phyloP scores from a whole-genome alignment of 306 rosid species.

The Albizia julibrissin region DNA sequence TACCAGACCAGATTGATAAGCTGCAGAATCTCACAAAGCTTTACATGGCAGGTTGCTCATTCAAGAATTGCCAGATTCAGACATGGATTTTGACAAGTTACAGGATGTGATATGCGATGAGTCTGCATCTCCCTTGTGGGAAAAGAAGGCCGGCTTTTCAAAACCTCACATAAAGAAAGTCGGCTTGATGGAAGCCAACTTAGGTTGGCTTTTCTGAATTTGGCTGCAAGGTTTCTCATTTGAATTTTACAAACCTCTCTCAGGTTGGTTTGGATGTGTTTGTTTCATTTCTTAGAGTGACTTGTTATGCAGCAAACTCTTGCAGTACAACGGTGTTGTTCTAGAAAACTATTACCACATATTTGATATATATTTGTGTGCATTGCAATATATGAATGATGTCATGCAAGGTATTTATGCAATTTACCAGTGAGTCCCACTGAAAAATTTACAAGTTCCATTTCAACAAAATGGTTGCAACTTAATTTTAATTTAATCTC shows the following conservation, averaged over 20 bases:
- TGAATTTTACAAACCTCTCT: background rate
- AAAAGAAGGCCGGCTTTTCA: background rate
- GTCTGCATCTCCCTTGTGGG: background rate
- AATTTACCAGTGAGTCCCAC: too few species aligned
- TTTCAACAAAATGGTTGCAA: too few species aligned
- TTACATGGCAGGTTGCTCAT: background rate
- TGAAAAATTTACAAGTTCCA: too few species aligned
- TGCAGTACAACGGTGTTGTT: background rate
- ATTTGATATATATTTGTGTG: too few species aligned
- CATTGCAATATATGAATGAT: too few species aligned
- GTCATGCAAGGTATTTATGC: too few species aligned
- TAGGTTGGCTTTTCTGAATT: background rate
- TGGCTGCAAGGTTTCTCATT: background rate
- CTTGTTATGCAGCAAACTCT: background rate
- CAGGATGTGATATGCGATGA: background rate
- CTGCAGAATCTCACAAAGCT: background rate
- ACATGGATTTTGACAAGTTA: background rate
- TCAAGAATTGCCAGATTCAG: background rate
- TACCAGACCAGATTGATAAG: background rate
- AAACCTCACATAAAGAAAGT: background rate
- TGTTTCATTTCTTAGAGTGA: too few species aligned
- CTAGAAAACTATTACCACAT: background rate
- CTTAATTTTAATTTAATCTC: too few species aligned
- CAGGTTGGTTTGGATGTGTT: background rate
- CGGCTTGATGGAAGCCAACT: background rate